Evolutionary conservation across 495 filamentous ascomycete genomes (phyloP).

Genomic region (Aspergillus heteromorphus): DNA sequence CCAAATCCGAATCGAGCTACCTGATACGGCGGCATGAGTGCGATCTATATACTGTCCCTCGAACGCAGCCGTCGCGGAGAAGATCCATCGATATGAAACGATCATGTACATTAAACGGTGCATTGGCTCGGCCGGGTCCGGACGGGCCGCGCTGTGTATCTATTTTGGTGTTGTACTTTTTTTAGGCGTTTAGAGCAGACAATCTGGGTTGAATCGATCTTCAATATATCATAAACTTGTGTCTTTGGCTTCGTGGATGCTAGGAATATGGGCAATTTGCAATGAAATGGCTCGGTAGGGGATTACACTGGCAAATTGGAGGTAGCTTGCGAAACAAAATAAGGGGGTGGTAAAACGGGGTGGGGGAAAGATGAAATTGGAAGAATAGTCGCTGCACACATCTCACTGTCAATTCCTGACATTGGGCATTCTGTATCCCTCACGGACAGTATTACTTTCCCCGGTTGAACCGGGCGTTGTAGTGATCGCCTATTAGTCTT

Average conservation of each 20-base stretch:
- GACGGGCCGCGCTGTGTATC: constrained; percentile 11
- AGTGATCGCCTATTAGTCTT: constrained; percentile 25
- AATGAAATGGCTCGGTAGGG: background rate
- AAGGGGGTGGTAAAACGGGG: background rate
- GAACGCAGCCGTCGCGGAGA: background rate
- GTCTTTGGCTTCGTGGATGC: background rate
- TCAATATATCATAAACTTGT: constrained; percentile 13
- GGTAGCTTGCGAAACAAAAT: too few species aligned
- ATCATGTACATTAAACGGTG: constrained; percentile 25
- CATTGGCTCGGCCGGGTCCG: constrained; percentile 2
- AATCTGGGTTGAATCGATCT: constrained; percentile 23
- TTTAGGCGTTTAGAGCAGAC: constrained; percentile 26
- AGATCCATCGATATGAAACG: constrained; percentile 8
- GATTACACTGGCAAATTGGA: background rate
- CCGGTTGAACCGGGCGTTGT: constrained; percentile 29
- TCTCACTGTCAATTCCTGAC: background rate
- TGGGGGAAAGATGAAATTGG: background rate
- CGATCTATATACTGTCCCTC: background rate
- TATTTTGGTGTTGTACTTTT: constrained; percentile 20
- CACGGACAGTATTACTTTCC: background rate
- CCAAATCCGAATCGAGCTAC: too few species aligned
- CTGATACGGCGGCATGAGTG: too few species aligned
- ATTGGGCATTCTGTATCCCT: background rate
- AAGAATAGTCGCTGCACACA: background rate
- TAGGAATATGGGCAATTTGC: background rate